phyloP scores from a whole-genome alignment of 257 asterid species.

The Capsicum pubescens region DNA sequence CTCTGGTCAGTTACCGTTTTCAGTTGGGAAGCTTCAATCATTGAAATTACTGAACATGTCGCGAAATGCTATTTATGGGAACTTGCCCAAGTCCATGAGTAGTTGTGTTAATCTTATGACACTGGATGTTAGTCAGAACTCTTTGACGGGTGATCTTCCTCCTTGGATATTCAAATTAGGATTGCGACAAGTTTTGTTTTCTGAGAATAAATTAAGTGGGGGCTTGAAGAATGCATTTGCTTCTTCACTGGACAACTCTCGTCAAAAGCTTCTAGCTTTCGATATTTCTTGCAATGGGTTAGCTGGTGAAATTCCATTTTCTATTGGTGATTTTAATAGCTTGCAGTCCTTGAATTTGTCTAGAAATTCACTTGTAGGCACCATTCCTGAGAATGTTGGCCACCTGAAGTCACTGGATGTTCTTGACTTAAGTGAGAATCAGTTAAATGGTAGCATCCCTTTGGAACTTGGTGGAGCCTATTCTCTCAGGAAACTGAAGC shows the following conservation, averaged over 20 bases:
- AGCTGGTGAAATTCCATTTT: constrained; percentile 63
- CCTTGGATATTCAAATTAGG: constrained; percentile 67
- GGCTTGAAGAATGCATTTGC: constrained; percentile 52
- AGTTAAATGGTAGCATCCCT: constrained; percentile 73
- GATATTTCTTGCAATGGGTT: constrained; percentile 67
- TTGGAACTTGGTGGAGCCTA: constrained; percentile 63
- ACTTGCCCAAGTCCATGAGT: constrained; percentile 63
- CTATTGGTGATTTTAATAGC: constrained; percentile 57
- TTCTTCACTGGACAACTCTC: constrained; percentile 57
- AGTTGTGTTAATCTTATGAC: constrained; percentile 57
- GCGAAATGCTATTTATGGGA: constrained; percentile 59
- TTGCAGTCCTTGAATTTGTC: constrained; percentile 63
- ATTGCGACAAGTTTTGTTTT: constrained; percentile 58
- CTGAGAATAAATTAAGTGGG: constrained; percentile 65
- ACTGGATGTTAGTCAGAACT: constrained; percentile 70
- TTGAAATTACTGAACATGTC: constrained; percentile 67
- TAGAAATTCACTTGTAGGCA: constrained; percentile 54
- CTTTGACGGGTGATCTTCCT: constrained; percentile 63
- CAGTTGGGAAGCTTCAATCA: constrained; percentile 65
- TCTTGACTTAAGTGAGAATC: constrained; percentile 73
- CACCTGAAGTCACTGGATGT: constrained; percentile 48
- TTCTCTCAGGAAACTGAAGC: constrained; percentile 59
- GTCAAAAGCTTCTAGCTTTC: constrained; percentile 56
- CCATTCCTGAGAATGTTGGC: constrained; percentile 60
- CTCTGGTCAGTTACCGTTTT: constrained; percentile 61